A percentile compares a stretch with the other conserved stretches of the same genome.
Evolutionary conservation across 176 grass and related monocot genomes (phyloP).

Genomic region (Melocanna baccifera): DNA sequence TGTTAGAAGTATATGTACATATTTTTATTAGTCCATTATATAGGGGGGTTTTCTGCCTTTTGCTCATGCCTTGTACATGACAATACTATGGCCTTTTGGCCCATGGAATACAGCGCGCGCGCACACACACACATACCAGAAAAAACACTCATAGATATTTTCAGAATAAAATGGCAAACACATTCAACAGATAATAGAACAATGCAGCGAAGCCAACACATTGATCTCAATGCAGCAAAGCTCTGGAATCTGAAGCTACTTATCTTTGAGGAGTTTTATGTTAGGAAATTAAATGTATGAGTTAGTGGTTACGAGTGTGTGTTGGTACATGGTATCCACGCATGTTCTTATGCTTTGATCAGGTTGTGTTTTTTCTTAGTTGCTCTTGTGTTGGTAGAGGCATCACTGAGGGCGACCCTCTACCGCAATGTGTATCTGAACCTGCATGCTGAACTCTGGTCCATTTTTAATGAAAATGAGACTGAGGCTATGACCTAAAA

Average conservation of each 20-base stretch:
- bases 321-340: neutral
- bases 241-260: neutral
- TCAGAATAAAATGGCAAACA: neutral
- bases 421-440: neutral
- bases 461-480: neutral
- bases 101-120: too few species aligned
- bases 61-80: too few species aligned
- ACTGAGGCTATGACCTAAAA: neutral
- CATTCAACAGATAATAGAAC: neutral
- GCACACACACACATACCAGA: neutral
- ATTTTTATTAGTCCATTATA: too few species aligned
- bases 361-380: neutral
- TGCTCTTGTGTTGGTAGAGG: neutral
- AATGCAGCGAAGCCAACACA: neutral
- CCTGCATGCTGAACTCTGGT: neutral
- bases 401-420: neutral
- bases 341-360: neutral
- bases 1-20: too few species aligned
- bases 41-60: too few species aligned
- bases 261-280: neutral
- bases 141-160: neutral
- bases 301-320: neutral
- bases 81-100: too few species aligned
- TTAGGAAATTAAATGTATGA: neutral
- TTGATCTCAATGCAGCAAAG: neutral